Base-by-base conservation (phyloP, 129 eudicot genomes). In the Gnaphalium uliginosum region DNA sequence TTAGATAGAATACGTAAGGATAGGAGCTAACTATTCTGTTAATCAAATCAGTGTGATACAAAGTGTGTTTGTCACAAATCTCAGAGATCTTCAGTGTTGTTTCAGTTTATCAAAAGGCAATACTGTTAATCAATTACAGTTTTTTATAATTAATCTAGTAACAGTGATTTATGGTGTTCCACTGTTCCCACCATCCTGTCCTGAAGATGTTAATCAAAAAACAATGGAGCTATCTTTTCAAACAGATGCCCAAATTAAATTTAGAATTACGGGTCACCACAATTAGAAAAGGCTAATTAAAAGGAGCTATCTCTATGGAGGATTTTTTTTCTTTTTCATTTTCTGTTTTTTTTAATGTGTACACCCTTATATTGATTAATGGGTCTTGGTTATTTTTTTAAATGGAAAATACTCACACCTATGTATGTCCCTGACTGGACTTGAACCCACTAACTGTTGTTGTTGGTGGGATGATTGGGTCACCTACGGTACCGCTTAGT, bases 61-160 rank as follows among this genome's bases (percentile, higher is more conserved):
- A 19, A 56, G 23, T 72, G 33, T 35, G 67, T 57, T 71, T 29
- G 27, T n/a, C 30, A 35, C 39, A 73, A 39, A 59, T 46, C 53
- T 46, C 53, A 14, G 53, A 23, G 24, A 62, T 23, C 68, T 33
- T 25, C 5, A 0, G 5, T 46, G 5, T 4, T 46, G 18, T 46
- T 14, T 46, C 18, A 46, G 18, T 5, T 61, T 37, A 61, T 61
- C 27, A 60, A 39, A 39, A 59, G 4, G 46, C 54, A 70, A 50
- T 50, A 27, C 46, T 27, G 53, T 70, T 35, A 15, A 72, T 21
- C 54, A 56, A 13, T 71, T 33, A 22, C 14, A 68, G 6, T 43
- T 17, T 24, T 21, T 68, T 22, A 2, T 68, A 22, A 41, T 15
- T 23, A 43, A 22, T 68, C 22, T 25, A 24, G 6, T 46, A 68